phyloP scores from a whole-genome alignment of 1,139 yeast genomes.

The Candida sanyaensis region DNA sequence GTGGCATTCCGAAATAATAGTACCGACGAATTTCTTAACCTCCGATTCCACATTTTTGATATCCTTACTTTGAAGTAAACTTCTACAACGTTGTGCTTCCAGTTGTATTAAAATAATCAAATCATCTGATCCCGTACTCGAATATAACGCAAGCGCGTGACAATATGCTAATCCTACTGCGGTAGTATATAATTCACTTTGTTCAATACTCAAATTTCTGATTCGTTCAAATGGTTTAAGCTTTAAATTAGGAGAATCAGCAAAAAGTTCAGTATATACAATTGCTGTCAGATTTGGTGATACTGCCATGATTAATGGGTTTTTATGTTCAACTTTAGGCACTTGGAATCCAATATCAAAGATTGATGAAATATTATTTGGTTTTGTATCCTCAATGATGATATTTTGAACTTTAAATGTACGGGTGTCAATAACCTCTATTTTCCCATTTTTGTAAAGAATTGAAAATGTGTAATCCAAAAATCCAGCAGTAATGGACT shows the following conservation, averaged over 20 bases:
- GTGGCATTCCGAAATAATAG: slow-evolving; percentile 64
- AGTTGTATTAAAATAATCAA: slow-evolving; percentile 54
- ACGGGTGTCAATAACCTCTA: slow-evolving; percentile 44
- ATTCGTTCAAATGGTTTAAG: slow-evolving; percentile 32
- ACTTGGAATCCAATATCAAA: slow-evolving; percentile 62
- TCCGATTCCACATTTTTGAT: slow-evolving; percentile 23
- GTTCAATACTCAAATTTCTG: slow-evolving; percentile 19
- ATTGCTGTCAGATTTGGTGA: slow-evolving; percentile 62
- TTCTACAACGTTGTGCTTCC: slow-evolving; percentile 38
- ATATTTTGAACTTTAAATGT: slow-evolving; percentile 25
- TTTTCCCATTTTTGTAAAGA: slow-evolving; percentile 40
- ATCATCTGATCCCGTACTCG: slow-evolving; percentile 67
- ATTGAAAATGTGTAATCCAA: slow-evolving; percentile 27
- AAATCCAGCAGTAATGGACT: slow-evolving; percentile 22
- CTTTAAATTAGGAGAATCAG: slow-evolving; percentile 21
- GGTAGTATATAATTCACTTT: slow-evolving; percentile 38
- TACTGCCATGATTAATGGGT: slow-evolving; percentile 43
- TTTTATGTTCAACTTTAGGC: slow-evolving; percentile 25
- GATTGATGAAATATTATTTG: slow-evolving; percentile 42
- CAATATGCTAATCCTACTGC: slow-evolving; percentile 65
- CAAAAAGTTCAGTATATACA: slow-evolving; percentile 34
- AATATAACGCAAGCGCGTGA: slow-evolving; percentile 69
- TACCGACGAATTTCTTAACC: slow-evolving; percentile 39
- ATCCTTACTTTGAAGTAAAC: slow-evolving; percentile 39
- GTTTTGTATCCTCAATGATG: slow-evolving; percentile 18